Evolutionary conservation across 2,329 filamentous ascomycete genomes (phyloP).

Genomic region (Periconia sp.): DNA sequence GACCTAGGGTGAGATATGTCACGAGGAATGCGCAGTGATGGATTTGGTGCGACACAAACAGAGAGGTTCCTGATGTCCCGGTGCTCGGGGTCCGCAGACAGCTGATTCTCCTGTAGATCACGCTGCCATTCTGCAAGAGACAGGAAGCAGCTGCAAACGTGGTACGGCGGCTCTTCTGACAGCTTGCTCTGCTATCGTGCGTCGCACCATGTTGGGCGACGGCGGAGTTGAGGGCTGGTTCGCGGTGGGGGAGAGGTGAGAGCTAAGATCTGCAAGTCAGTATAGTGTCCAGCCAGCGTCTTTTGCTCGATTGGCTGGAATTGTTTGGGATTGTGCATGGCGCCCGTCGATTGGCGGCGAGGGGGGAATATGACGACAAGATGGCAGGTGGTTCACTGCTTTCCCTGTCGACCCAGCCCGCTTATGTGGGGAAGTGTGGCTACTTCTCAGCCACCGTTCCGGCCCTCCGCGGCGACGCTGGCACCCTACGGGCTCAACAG

Average conservation of each 20-base stretch:
- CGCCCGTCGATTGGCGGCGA: constrained; percentile 1
- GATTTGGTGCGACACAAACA: no score
- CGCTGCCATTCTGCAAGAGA: no score
- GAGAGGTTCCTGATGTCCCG: no score
- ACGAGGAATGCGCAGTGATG: no score
- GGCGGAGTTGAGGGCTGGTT: constrained; percentile 13
- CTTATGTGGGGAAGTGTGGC: constrained; percentile 13
- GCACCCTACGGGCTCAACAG: background rate
- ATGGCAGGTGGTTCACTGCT: constrained; percentile 7
- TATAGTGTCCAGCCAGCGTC: constrained; percentile 2
- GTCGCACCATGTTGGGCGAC: no score
- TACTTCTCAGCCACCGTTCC: constrained; percentile 10
- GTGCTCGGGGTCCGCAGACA: no score
- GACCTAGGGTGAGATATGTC: no score
- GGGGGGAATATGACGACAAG: constrained; percentile 14
- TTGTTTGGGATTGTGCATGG: background rate
- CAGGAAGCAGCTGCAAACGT: no score
- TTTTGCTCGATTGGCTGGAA: constrained; percentile 1
- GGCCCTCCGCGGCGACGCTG: background rate
- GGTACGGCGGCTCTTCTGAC: no score
- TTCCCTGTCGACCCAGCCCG: constrained; percentile 5
- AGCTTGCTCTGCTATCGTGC: no score
- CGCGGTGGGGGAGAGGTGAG: no score
- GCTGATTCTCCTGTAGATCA: no score
- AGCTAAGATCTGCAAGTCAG: constrained; percentile 4